Percentiles rank a stretch among this genome's conserved stretches.
phyloP scores from a whole-genome alignment of 75 land plant genomes.

The Cryptomeria japonica region DNA sequence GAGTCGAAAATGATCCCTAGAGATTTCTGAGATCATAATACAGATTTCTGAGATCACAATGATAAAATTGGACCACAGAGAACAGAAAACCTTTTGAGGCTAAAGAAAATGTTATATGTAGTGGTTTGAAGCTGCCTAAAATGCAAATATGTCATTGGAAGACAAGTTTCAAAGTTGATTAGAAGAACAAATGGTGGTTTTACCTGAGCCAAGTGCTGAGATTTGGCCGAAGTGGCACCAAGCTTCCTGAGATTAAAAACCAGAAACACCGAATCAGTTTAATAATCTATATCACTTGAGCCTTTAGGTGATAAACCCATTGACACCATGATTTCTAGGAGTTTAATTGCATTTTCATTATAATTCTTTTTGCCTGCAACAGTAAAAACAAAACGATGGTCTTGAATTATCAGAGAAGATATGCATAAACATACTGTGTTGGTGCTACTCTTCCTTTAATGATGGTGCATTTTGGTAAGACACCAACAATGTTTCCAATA shows the following conservation, averaged over 20 bases:
- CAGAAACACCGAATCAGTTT: neutral
- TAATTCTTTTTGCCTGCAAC: neutral
- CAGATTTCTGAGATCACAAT: neutral
- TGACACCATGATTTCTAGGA: neutral
- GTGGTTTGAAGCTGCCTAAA: too few species aligned
- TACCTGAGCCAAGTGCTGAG: neutral
- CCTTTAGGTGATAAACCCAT: neutral
- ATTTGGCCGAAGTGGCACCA: neutral
- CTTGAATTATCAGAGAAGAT: neutral
- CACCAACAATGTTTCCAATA: slow-evolving; percentile 35
- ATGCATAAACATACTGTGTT: neutral
- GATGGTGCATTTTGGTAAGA: slow-evolving; percentile 21
- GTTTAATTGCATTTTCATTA: neutral
- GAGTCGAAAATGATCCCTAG: neutral
- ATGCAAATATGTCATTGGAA: too few species aligned
- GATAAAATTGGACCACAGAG: neutral
- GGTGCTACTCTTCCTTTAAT: slow-evolving; percentile 25
- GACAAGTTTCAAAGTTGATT: too few species aligned
- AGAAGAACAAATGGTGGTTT: neutral
- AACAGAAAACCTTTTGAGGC: neutral
- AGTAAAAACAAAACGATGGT: neutral
- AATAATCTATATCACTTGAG: neutral
- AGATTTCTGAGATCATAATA: too few species aligned
- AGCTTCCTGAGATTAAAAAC: neutral
- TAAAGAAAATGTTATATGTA: neutral